Conservation (phyloP, 2,329 filamentous ascomycete genomes). For the Huntiella moniliformis region DNA sequence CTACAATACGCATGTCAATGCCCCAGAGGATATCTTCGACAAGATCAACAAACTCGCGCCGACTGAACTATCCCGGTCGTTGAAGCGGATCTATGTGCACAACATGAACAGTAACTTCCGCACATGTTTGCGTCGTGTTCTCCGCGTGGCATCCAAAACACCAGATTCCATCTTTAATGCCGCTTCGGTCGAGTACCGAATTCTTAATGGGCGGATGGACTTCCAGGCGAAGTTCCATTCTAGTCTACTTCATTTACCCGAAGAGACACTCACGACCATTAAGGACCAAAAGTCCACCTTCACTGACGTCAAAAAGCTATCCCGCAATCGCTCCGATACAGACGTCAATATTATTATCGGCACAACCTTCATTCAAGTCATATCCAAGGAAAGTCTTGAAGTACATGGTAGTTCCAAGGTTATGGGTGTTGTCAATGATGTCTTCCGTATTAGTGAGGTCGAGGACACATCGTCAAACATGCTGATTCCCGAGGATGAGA, state of each 20-base stretch:
- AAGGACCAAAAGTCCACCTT: constrained; percentile 48
- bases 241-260: constrained; percentile 46
- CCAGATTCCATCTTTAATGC: constrained; percentile 43
- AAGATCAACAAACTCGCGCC: constrained; percentile 45
- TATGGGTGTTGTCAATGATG: constrained; percentile 48
- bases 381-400: constrained; percentile 50
- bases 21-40: constrained; percentile 45
- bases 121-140: constrained; percentile 45
- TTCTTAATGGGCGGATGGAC: constrained; percentile 46
- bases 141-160: constrained; percentile 42
- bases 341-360: constrained; percentile 51
- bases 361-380: constrained; percentile 50
- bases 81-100: constrained; percentile 47
- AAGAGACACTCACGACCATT: constrained; percentile 50
- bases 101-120: constrained; percentile 56
- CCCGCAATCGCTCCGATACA: constrained; percentile 51
- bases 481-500: constrained; percentile 42
- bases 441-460: constrained; percentile 48
- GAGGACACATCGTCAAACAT: constrained; percentile 48
- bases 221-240: constrained; percentile 48
- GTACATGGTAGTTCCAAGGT: constrained; percentile 43
- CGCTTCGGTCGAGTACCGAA: constrained; percentile 44
- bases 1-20: constrained; percentile 48
- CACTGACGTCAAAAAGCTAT: constrained; percentile 44
- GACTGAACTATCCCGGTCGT: constrained; percentile 37